Evolutionary conservation across 257 asterid species (phyloP), one percentile per base, ranked within the genome.

Genomic region (Galeopsis tetrahit): DNA sequence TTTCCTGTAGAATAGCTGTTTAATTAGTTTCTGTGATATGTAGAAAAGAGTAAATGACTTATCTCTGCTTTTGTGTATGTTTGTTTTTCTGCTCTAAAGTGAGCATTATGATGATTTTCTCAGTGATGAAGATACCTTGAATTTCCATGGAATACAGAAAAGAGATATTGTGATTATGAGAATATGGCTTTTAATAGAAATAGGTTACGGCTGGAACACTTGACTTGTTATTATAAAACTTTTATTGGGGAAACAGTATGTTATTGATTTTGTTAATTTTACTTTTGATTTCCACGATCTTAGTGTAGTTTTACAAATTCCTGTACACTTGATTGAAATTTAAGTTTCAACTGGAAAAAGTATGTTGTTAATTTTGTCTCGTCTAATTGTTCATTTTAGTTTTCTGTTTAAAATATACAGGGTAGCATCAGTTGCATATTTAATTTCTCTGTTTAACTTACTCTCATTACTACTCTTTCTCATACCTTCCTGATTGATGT

Each of bases 351-450:
- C 36, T 7, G 35, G 38, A 56, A n/a, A n/a, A n/a, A n/a, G n/a
- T n/a, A n/a, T n/a, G n/a, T n/a, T n/a, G n/a, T n/a, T n/a, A n/a
- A n/a, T n/a, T n/a, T n/a, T n/a, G 51, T 53, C 21, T 39, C 7
- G 31, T 73, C 52, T 63, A 61, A 72, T 52, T 63, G 44, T 51
- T 46, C 33, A 5, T 51, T 63, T 67, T 36, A 72, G 38, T 34
- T 48, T 57, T n/a, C 14, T 46, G 66, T 48, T 17, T 34, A 6
- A 55, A 68, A 15, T 31, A 36, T 35, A 6, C 52, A 5, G 7
- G 49, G 28, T 40, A 36, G 17, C 49, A 66, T 67, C 46, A 4
- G 56, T 66, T 48, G 55, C 60, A 4, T 48, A 59, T 13, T 13
- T 21, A 14, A 2, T 15, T 11, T 39, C 40, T 2, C 39, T 9